Percentiles rank a stretch among this genome's conserved stretches.
These are phyloP conservation scores for Fusarium nelsonii DNA, from an alignment of 2,329 filamentous ascomycete species.

Conservation along the genomic window DNA sequence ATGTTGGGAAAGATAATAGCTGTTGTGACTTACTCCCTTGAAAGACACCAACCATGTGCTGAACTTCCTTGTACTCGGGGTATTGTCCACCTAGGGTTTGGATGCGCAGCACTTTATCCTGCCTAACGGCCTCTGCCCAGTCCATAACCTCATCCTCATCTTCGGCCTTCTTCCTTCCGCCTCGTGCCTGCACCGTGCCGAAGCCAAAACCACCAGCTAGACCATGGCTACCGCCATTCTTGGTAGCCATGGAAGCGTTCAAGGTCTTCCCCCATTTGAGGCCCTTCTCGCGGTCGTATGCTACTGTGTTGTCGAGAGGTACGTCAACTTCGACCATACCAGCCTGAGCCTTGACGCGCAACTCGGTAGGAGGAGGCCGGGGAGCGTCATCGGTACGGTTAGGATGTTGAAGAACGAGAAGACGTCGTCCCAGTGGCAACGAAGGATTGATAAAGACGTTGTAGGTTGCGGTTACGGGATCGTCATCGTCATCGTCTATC, in stretches of 20 bases:
- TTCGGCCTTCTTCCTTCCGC: slow-evolving; percentile 55
- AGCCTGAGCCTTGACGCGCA: slow-evolving; percentile 84
- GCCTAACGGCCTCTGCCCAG: slow-evolving; percentile 76
- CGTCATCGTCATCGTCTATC: slow-evolving; percentile 57
- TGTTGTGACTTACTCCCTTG: slow-evolving; percentile 72
- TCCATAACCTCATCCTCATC: slow-evolving; percentile 65
- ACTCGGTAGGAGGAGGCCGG: slow-evolving; percentile 70
- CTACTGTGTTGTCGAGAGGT: slow-evolving; percentile 76
- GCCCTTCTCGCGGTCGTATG: slow-evolving; percentile 88
- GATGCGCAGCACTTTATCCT: slow-evolving; percentile 78
- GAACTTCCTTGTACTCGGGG: slow-evolving; percentile 74
- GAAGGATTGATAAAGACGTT: slow-evolving; percentile 86
- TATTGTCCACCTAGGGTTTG: slow-evolving; percentile 91
- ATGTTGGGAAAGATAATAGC: neutral
- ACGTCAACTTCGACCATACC: slow-evolving; percentile 94
- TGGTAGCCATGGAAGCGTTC: slow-evolving; percentile 67
- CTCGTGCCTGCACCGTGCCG: slow-evolving; percentile 60
- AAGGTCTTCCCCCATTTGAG: slow-evolving; percentile 85
- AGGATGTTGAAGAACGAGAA: slow-evolving; percentile 90
- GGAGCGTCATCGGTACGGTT: slow-evolving; percentile 73
- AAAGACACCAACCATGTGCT: slow-evolving; percentile 96
- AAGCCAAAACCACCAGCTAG: slow-evolving; percentile 80
- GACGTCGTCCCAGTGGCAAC: slow-evolving; percentile 70
- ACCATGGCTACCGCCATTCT: slow-evolving; percentile 75
- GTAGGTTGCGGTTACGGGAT: slow-evolving; percentile 81